Evolutionary conservation across 2,329 filamentous ascomycete species (phyloP).

Genomic region (Calonectria pteridis): DNA sequence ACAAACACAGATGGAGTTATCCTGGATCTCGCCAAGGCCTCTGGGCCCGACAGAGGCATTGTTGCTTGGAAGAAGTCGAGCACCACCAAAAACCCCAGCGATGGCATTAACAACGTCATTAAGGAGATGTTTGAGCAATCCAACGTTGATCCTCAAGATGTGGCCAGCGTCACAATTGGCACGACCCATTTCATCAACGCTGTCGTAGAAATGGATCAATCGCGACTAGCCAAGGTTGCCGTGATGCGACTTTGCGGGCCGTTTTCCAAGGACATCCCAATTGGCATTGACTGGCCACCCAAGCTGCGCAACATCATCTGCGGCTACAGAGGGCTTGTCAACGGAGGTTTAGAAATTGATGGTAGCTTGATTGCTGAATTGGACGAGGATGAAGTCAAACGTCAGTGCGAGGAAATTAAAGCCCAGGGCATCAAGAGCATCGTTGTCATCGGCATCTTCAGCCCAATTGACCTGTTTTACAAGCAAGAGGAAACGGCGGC

Average conservation of each 20-base stretch:
- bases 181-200: constrained; percentile 70
- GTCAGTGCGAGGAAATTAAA: neutral
- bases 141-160: constrained; percentile 45
- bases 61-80: constrained; percentile 60
- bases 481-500: neutral
- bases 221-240: constrained; percentile 61
- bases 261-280: constrained; percentile 61
- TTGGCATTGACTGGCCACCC: constrained; percentile 63
- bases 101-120: constrained; percentile 60
- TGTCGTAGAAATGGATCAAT: constrained; percentile 62
- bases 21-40: constrained; percentile 50
- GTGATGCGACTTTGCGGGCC: constrained; percentile 65
- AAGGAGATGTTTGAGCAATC: constrained; percentile 53
- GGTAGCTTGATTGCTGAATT: constrained; percentile 56
- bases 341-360: constrained; percentile 64
- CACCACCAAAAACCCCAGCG: constrained; percentile 60
- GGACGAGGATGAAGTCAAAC: neutral
- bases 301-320: constrained; percentile 59
- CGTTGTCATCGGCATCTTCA: constrained; percentile 13
- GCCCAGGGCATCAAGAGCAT: constrained; percentile 5
- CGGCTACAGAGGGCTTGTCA: constrained; percentile 56
- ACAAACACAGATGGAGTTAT: constrained; percentile 15
- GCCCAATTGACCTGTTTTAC: neutral
- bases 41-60: constrained; percentile 54
- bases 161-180: constrained; percentile 63